These are phyloP conservation scores for Aspergillus uvarum DNA, from an alignment of 2,329 filamentous ascomycete genomes.

Conservation along the genomic window DNA sequence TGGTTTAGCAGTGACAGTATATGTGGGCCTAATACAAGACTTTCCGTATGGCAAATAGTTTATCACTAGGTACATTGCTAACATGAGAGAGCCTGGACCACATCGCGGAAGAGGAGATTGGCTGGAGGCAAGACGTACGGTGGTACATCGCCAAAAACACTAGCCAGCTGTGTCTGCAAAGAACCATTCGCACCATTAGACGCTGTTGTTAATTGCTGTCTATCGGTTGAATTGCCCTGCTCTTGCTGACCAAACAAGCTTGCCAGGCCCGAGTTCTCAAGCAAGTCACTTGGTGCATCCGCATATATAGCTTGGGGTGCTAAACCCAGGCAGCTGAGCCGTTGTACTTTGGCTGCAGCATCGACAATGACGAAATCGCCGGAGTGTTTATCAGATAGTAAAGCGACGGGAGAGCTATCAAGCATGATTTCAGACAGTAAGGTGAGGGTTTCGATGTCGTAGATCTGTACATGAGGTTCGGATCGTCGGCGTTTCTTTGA, in stretches of 20 bases:
- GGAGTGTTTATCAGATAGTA: constrained; percentile 63
- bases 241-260: constrained; percentile 32
- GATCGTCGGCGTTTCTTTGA: constrained; percentile 48
- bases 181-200: constrained; percentile 6
- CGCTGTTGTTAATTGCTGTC: background rate
- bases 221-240: background rate
- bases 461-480: constrained; percentile 60
- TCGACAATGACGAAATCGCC: constrained; percentile 76
- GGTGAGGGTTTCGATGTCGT: constrained; percentile 60
- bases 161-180: constrained; percentile 30
- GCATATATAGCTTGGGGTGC: constrained; percentile 25
- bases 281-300: constrained; percentile 23
- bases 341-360: constrained; percentile 69
- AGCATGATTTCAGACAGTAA: constrained; percentile 59
- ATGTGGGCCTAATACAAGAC: background rate
- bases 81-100: constrained; percentile 30
- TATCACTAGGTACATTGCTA: constrained; percentile 3
- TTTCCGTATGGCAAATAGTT: background rate
- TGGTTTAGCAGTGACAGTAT: background rate
- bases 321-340: constrained; percentile 30
- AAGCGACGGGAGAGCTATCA: constrained; percentile 61
- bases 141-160: constrained; percentile 40
- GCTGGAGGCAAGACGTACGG: constrained; percentile 41
- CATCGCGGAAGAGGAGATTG: constrained; percentile 39
- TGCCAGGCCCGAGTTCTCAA: constrained; percentile 33